A percentile compares a stretch with the other conserved stretches of the same genome.
Conservation (phyloP, 176 grass and related monocot genomes). For the Zea mays region Zm-B73-REFERENCE-NAM-5.0 NC_050099.1:66890001-66890500, state of each 20-base stretch:
- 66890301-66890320: conserved; percentile 44
- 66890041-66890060: background rate
- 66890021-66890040: background rate
- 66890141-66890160: background rate
- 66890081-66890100: background rate
- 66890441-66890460: background rate
- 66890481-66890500: background rate
- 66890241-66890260: conserved; percentile 13
- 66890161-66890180: background rate
- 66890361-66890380: conserved; percentile 45
- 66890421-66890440: background rate
- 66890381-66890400: background rate
- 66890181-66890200: background rate
- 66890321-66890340: conserved; percentile 55
- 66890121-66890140: background rate
- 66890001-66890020: background rate
- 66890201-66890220: background rate
- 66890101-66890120: background rate
- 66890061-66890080: background rate
- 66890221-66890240: background rate
- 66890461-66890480: background rate
- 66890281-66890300: conserved; percentile 48
- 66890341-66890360: conserved; percentile 44
- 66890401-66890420: background rate
- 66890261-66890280: conserved; percentile 43